phyloP scores from a whole-genome alignment of 805 yeast genomes.

The Kodamaea hsintzibuensis region DNA sequence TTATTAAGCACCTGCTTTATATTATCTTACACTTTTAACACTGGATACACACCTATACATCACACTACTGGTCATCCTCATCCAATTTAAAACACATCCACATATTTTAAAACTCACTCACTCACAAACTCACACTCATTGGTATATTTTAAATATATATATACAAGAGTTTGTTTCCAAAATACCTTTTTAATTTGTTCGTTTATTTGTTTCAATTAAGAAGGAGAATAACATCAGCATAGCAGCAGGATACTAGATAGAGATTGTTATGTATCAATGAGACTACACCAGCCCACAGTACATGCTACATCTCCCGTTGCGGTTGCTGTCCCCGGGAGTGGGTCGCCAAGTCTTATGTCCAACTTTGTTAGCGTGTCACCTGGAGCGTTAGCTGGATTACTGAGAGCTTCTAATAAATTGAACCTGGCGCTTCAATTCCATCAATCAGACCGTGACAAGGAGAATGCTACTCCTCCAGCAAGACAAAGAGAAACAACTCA shows the following conservation, averaged over 20 bases:
- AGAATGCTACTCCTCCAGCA: slow-evolving; percentile 10
- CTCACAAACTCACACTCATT: too few relatives aligned
- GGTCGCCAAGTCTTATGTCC: not conserved
- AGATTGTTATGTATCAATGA: not conserved
- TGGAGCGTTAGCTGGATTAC: not conserved
- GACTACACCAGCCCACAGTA: slow-evolving; percentile 1
- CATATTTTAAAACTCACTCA: too few relatives aligned
- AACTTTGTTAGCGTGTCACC: not conserved
- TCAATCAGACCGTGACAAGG: not conserved
- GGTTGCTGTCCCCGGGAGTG: not conserved
- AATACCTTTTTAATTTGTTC: not conserved
- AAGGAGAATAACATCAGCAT: too few relatives aligned
- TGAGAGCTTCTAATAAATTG: not conserved
- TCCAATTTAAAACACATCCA: too few relatives aligned
- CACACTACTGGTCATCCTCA: too few relatives aligned
- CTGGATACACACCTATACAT: too few relatives aligned
- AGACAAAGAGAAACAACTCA: not conserved
- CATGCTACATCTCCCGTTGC: not conserved
- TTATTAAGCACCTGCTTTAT: too few relatives aligned
- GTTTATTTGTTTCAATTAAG: not conserved
- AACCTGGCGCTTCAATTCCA: slow-evolving; percentile 2
- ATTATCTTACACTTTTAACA: too few relatives aligned
- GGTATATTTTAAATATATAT: too few relatives aligned
- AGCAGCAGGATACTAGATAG: too few relatives aligned
- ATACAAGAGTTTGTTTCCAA: too few relatives aligned